These are phyloP conservation scores for Aspergillus calidoustus DNA, from an alignment of 2,329 filamentous ascomycete species.

Conservation along the genomic window DNA sequence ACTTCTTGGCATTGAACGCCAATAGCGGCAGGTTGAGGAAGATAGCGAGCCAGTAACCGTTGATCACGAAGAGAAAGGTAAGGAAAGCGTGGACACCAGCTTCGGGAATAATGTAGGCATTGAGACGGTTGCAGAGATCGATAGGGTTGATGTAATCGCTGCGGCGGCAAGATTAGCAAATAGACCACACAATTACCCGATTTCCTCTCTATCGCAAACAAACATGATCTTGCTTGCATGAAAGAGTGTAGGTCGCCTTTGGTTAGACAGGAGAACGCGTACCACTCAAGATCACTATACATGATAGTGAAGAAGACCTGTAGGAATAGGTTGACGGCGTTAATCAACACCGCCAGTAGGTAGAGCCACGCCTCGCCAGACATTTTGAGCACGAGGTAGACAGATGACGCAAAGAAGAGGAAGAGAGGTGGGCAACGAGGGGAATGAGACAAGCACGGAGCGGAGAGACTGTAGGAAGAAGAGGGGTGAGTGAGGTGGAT, in stretches of 20 bases:
- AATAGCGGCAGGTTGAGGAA: constrained; percentile 90
- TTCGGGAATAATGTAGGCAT: constrained; percentile 99
- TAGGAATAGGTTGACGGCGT: constrained; percentile 99
- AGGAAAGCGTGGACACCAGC: constrained; percentile 96
- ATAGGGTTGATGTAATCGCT: constrained; percentile 99
- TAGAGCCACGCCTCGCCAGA: constrained; percentile 99
- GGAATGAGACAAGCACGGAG: constrained; percentile 15
- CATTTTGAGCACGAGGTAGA: constrained; percentile 62
- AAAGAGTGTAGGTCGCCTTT: not conserved
- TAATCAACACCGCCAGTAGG: constrained; percentile 96
- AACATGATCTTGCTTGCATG: not conserved
- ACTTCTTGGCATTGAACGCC: constrained; percentile 98
- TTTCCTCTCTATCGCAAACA: constrained; percentile 15
- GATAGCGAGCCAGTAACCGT: constrained; percentile 96
- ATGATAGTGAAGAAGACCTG: constrained; percentile 99
- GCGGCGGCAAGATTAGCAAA: constrained; percentile 21
- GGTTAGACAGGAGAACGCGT: constrained; percentile 41
- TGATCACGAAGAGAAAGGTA: constrained; percentile 94
- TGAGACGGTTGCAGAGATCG: constrained; percentile 99
- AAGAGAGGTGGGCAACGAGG: constrained; percentile 14
- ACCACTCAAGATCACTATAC: constrained; percentile 99
- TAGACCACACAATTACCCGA: constrained; percentile 34
- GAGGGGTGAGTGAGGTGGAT: constrained; percentile 14
- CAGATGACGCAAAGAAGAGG: constrained; percentile 17
- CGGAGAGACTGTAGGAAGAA: constrained; percentile 21